Base-by-base conservation (phyloP, 1,284 basidiomycete genomes). In the Austroboletus novae-zelandiae region DNA sequence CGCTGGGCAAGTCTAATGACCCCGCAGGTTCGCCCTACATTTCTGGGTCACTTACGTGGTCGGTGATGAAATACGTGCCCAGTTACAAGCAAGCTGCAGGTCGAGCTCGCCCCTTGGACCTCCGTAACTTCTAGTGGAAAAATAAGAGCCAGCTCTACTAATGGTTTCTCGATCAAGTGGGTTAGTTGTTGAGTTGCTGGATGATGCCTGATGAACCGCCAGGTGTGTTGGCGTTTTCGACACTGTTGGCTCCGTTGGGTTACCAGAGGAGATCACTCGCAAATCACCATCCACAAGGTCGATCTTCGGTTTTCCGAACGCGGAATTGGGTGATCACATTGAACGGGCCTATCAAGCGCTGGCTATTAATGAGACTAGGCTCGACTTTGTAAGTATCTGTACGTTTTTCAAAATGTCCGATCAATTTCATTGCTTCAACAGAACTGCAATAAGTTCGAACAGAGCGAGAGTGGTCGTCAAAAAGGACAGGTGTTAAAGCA, bases 171-270 rank as follows among this genome's bases (percentile, higher is more conserved):
- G 3, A 66, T 88, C 57, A 86, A 85, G 85, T 87, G 52, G 50
- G 74, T 55, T 23, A 6, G 53, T 31, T 5, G 14, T 25, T 23
- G 13, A 10, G 47, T 46, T 10, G 27, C 9, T 35, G 10, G 9
- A 29, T 37, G 41, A 43, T 58, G 27, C 48, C 15, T 36, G 17
- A 50, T 40, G 17, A 29, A 23, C 31, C 15, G 43, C 30, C 48
- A 88, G 86, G 66, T 84, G 83, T 57, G 57, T 88, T 45, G 86
- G 86, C 3, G 83, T 88, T 15, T 88, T 83, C 58, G 85, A 88
- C 60, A 88, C 86, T 4, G 86, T 88, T 23, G 84, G 84, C 13
- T 77, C 82, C 17, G 63, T 86, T 29, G 86, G 84, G 10, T 63
- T 88, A 20, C 86, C 85, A 2, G 80, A 82, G 57, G 83, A 86